Percentiles rank a stretch among this genome's conserved stretches.
Evolutionary conservation across 177 flowering plant genomes (phyloP).

Genomic region (Vitis hybrid): DNA sequence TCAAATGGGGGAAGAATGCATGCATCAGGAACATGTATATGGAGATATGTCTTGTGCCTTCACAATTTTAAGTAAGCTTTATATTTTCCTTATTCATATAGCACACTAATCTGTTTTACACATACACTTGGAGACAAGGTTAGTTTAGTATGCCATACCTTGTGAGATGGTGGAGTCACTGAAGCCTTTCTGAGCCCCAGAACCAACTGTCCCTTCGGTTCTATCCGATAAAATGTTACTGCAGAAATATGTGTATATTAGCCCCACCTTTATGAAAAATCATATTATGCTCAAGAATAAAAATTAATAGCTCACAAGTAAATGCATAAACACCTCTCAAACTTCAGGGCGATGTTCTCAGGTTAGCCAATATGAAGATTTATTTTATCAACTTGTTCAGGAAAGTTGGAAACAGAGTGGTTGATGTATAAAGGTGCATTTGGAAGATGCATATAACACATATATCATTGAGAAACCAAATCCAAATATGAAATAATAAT

Average conservation of each 20-base stretch:
- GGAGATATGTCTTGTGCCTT: not conserved
- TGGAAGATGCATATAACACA: not conserved
- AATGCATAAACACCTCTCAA: not conserved
- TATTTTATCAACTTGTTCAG: not conserved
- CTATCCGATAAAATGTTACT: constrained; percentile 29
- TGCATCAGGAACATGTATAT: not conserved
- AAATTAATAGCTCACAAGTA: not conserved
- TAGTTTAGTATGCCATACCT: constrained; percentile 5
- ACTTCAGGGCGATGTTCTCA: not conserved
- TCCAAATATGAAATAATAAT: not conserved
- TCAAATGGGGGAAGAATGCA: not conserved
- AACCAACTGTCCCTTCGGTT: constrained; percentile 27
- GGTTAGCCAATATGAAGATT: not conserved
- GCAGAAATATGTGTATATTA: constrained; percentile 2
- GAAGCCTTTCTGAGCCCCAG: constrained; percentile 25
- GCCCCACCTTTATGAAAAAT: not conserved
- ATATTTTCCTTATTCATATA: not conserved
- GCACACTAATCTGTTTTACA: not conserved
- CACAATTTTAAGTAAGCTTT: not conserved
- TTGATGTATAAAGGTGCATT: not conserved
- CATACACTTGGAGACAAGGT: not conserved
- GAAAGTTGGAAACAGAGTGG: not conserved
- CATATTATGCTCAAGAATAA: not conserved
- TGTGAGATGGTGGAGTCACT: not conserved
- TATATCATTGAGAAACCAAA: not conserved